phyloP scores from a whole-genome alignment of 1,284 basidiomycete species.

The Ustilago trichophora region DNA sequence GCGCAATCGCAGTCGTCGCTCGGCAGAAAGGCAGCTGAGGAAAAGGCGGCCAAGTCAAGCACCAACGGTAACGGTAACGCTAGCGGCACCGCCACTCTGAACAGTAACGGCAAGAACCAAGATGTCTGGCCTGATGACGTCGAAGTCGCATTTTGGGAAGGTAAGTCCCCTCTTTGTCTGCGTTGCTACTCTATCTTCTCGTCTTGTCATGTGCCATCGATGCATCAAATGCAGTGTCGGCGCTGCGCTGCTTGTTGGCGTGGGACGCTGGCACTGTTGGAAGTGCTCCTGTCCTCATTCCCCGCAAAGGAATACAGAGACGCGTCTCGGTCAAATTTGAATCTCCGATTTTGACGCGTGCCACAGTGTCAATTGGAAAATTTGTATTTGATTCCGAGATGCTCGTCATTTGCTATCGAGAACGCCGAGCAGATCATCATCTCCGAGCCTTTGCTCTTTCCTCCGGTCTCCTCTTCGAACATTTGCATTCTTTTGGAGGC shows the following conservation, averaged over 20 bases:
- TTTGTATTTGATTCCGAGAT: slow-evolving; percentile 2
- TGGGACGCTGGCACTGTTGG: slow-evolving; percentile 15
- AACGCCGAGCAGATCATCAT: slow-evolving; percentile 29
- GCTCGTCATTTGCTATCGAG: slow-evolving; percentile 1
- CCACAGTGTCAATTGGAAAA: slow-evolving; percentile 7
- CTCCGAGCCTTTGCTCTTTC: slow-evolving; percentile 1
- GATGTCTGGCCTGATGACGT: slow-evolving; percentile 69
- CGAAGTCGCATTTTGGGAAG: slow-evolving; percentile 68
- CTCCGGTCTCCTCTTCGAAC: too few species aligned
- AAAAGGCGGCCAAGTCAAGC: slow-evolving; percentile 16
- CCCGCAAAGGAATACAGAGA: not conserved
- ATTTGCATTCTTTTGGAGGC: too few species aligned
- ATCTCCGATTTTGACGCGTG: slow-evolving; percentile 18
- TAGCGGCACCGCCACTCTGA: slow-evolving; percentile 16
- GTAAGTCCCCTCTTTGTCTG: slow-evolving; percentile 40
- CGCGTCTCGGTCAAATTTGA: slow-evolving; percentile 31
- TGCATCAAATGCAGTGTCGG: not conserved
- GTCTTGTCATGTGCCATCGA: too few species aligned
- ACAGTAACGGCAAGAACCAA: slow-evolving; percentile 59
- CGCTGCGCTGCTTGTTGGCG: not conserved
- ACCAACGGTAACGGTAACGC: slow-evolving; percentile 7
- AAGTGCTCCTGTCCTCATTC: slow-evolving; percentile 5
- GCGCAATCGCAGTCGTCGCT: slow-evolving; percentile 28
- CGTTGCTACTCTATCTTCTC: too few species aligned
- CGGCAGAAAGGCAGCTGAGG: slow-evolving; percentile 2